phyloP scores from a whole-genome alignment of 805 yeast species.

The Ogataea pilisensis region DNA sequence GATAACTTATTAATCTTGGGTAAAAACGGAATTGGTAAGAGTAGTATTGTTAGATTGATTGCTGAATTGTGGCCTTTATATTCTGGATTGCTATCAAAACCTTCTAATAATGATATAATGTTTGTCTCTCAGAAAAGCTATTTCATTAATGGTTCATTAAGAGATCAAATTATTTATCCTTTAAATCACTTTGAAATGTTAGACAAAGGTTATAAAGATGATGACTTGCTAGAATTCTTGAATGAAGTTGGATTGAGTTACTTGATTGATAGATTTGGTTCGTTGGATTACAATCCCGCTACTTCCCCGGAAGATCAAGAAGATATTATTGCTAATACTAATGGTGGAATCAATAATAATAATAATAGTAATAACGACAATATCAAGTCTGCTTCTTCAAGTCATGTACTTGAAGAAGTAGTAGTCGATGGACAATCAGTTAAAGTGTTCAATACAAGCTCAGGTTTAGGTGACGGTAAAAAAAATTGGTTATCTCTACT shows the following conservation, averaged over 20 bases:
- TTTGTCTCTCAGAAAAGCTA: slow-evolving; percentile 86
- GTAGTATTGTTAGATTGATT: slow-evolving; percentile 75
- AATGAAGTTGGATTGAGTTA: slow-evolving; percentile 78
- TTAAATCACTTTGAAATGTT: slow-evolving; percentile 72
- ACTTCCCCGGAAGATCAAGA: not conserved
- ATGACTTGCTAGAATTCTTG: slow-evolving; percentile 60
- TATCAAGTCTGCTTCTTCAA: too few species aligned
- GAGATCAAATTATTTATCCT: slow-evolving; percentile 92
- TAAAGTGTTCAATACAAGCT: slow-evolving; percentile 24
- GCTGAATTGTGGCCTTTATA: slow-evolving; percentile 93
- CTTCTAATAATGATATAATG: slow-evolving; percentile 60
- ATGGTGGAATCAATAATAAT: slow-evolving; percentile 1
- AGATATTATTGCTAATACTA: too few species aligned
- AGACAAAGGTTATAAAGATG: slow-evolving; percentile 66
- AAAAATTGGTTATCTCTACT: slow-evolving; percentile 77
- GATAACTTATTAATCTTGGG: slow-evolving; percentile 79
- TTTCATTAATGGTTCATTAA: slow-evolving; percentile 72
- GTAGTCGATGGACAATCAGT: slow-evolving; percentile 24
- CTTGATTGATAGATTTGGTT: slow-evolving; percentile 59
- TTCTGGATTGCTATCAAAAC: slow-evolving; percentile 76
- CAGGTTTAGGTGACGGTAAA: slow-evolving; percentile 26
- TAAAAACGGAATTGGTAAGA: slow-evolving; percentile 86
- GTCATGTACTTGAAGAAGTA: slow-evolving; percentile 22
- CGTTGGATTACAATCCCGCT: slow-evolving; percentile 42
- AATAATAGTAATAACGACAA: slow-evolving; percentile 7